Base-by-base conservation (phyloP, 2,329 filamentous ascomycete species). In the Truncatella angustata region DNA sequence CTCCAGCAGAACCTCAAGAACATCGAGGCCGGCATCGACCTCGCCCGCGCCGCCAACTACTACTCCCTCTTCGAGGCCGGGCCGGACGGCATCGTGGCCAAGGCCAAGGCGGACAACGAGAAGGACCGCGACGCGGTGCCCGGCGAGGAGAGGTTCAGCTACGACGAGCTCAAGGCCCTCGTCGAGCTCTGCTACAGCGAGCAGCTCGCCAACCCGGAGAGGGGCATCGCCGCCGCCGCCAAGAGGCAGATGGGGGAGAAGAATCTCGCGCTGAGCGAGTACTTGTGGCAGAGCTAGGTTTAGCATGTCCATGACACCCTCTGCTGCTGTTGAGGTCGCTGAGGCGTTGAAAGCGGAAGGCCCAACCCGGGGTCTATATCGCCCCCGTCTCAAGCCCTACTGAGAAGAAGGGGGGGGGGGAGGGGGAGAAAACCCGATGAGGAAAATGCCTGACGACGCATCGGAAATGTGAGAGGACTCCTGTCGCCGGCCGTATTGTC, bases 1-100 rank as follows among this genome's bases (percentile, higher is more conserved):
- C 76, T 99, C 48, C 93, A 97, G 71, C 94, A 99, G 67, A 97
- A 96, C 63, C 82, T 99, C 51, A 96, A 96, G 74, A 96, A 96
- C 59, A 86, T 99, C 49, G 91, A 94, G 69, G 77, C 82, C 2
- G 81, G 80, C 7, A 86, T 89, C 3, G 78, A 81, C 52, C 75
- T 93, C 24, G 76, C 77, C 4, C 74, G 82, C 32, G 82, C 86
- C 1, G 79, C 82, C 18, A 78, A 81, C 53, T 93, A 88, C 71
- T 92, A 85, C 63, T 78, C 80, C 18, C 68, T 93, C 34, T 91
- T 89, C 62, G 79, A 80, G 39, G 71, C 75, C 40, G 88, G 88
- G 0, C 75, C 85, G 0, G 86, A 89, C 44, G 80, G 76, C 9
- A 82, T 91, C 51, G 75, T 91, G 2, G 73, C 74, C 37, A 78